These are phyloP conservation scores for Phytophthora quininea DNA, from an alignment of 352 stramenopile species.

Conservation along the genomic window DNA sequence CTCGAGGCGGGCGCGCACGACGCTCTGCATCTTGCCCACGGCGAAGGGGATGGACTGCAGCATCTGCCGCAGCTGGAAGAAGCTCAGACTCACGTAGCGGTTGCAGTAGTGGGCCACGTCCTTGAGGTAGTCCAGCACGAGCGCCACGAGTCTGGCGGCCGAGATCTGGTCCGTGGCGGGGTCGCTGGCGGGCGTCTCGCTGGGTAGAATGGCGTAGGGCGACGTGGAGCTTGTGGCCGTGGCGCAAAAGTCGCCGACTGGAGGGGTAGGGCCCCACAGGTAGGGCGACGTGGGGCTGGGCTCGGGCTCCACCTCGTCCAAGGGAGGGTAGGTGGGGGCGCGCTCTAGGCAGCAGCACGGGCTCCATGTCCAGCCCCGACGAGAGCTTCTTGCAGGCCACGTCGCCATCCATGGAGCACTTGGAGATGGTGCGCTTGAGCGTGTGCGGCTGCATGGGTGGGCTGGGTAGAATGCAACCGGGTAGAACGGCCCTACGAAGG, in stretches of 20 bases:
- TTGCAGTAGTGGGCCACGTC: conserved; percentile 71
- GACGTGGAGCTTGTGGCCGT: conserved; percentile 36
- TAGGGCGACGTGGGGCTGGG: conserved; percentile 10
- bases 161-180: conserved; percentile 49
- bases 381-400: conserved; percentile 55
- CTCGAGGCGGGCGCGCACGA: conserved; percentile 59
- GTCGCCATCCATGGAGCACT: conserved; percentile 64
- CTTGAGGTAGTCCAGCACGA: conserved; percentile 63
- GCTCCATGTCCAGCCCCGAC: conserved; percentile 33
- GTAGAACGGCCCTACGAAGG: not conserved
- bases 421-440: conserved; percentile 83
- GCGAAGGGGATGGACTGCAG: conserved; percentile 68
- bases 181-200: conserved; percentile 10
- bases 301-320: conserved; percentile 38
- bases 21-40: conserved; percentile 65
- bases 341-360: conserved; percentile 54
- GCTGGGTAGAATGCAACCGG: no score
- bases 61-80: conserved; percentile 60
- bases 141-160: conserved; percentile 45
- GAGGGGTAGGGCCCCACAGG: conserved; percentile 34
- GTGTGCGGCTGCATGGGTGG: conserved; percentile 29
- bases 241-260: conserved; percentile 22
- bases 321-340: conserved; percentile 11
- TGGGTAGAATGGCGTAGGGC: not conserved
- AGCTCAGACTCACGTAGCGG: conserved; percentile 51